phyloP scores from a whole-genome alignment of 192 early-diverging fungal genomes.

The Neocallimastix lanati region DNA sequence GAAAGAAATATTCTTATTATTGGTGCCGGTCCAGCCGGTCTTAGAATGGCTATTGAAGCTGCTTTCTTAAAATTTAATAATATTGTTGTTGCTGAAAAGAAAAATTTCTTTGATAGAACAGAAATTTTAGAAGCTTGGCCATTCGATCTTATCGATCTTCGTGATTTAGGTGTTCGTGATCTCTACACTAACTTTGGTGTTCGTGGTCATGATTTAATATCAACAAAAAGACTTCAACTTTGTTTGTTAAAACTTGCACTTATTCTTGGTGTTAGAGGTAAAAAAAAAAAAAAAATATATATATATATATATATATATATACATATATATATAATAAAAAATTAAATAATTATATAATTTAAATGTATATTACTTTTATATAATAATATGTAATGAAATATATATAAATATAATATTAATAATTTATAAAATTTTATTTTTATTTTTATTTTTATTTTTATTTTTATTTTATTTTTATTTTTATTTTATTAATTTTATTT shows the following conservation, averaged over 20 bases:
- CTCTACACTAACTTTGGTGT: not conserved
- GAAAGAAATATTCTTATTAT: not conserved
- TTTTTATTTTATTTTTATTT: too few relatives aligned
- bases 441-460: too few relatives aligned
- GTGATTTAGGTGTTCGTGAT: not conserved
- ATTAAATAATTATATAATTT: too few relatives aligned
- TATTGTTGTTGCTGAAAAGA: not conserved
- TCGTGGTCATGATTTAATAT: not conserved
- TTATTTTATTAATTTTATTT: too few relatives aligned
- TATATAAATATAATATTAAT: too few relatives aligned
- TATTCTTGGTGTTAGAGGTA: not conserved
- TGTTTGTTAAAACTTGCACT: not conserved
- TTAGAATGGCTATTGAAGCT: not conserved
- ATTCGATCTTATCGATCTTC: not conserved
- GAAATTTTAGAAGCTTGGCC: not conserved
- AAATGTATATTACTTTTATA: too few relatives aligned
- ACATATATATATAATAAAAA: too few relatives aligned
- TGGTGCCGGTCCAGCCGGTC: not conserved
- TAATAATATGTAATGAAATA: too few relatives aligned
- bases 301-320: too few relatives aligned
- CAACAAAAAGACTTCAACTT: not conserved
- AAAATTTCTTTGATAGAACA: not conserved
- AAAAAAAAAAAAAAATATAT: not conserved
- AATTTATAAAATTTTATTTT: too few relatives aligned
- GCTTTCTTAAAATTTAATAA: not conserved